These are phyloP conservation scores for Sesbania bispinosa DNA, from an alignment of 306 rosid species.

Conservation along the genomic window DNA sequence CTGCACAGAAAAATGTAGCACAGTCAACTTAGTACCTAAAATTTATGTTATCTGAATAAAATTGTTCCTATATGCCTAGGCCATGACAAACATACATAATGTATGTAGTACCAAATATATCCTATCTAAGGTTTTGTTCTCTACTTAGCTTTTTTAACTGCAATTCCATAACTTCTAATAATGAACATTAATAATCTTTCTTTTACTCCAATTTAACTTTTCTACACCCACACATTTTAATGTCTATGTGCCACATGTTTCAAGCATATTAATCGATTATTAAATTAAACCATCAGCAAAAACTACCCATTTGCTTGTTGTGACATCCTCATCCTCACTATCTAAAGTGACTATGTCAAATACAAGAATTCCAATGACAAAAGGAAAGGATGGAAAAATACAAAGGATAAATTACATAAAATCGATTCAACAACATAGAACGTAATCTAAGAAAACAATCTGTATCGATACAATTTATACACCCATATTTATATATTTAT, in stretches of 20 bases:
- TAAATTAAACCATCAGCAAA: no score
- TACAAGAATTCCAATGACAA: constrained; percentile 12
- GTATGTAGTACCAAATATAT: not conserved
- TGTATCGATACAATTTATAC: not conserved
- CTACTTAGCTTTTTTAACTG: not conserved
- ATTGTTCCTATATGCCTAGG: not conserved
- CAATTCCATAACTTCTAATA: not conserved
- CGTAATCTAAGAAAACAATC: not conserved
- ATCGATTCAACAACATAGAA: not conserved
- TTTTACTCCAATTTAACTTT: not conserved
- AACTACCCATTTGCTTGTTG: not conserved
- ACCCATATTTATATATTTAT: not conserved
- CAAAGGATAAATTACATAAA: no score
- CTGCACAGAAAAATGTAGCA: constrained; percentile 40
- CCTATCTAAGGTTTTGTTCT: not conserved
- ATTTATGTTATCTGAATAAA: not conserved
- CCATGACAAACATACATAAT: not conserved
- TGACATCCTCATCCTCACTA: not conserved
- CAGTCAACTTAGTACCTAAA: not conserved
- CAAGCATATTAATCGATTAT: not conserved
- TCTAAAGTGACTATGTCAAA: not conserved
- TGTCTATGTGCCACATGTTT: not conserved
- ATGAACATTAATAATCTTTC: not conserved
- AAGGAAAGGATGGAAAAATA: not conserved
- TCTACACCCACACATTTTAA: not conserved